These are phyloP conservation scores for Leptographium flavum DNA, from an alignment of 2,329 filamentous ascomycete genomes.

Conservation along the genomic window DNA sequence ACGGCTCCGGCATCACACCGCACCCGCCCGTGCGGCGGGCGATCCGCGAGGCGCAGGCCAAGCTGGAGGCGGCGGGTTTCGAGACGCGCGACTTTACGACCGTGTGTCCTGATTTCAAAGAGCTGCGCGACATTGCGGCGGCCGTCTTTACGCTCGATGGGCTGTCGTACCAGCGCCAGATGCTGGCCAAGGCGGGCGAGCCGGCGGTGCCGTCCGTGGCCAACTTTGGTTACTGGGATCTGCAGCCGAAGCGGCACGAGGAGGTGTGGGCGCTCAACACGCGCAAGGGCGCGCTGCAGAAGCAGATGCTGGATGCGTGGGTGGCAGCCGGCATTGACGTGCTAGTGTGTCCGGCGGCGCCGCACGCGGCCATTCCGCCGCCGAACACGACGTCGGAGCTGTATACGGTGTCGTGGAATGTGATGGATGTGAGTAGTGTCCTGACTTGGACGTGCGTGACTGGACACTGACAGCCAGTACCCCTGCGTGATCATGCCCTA, in stretches of 20 bases:
- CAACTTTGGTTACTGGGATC: constrained; percentile 10
- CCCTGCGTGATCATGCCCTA: constrained; percentile 9
- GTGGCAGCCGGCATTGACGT: constrained; percentile 8
- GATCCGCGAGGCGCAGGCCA: constrained; percentile 4
- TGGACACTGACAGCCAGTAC: neutral
- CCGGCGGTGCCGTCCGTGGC: constrained; percentile 7
- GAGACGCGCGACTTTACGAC: constrained; percentile 9
- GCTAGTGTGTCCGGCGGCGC: constrained; percentile 7
- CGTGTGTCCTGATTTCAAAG: constrained; percentile 9
- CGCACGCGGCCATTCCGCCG: constrained; percentile 6
- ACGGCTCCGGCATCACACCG: constrained; percentile 5
- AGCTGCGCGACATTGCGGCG: constrained; percentile 7
- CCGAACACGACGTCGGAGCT: constrained; percentile 6
- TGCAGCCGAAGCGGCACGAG: constrained; percentile 7
- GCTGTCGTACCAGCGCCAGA: constrained; percentile 8
- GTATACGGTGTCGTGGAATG: constrained; percentile 10
- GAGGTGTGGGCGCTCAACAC: constrained; percentile 9
- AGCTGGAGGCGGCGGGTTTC: constrained; percentile 6
- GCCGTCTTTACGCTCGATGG: constrained; percentile 8
- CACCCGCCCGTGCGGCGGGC: constrained; percentile 7
- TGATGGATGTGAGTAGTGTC: constrained; percentile 7
- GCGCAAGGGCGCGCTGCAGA: constrained; percentile 7
- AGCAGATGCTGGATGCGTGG: constrained; percentile 11
- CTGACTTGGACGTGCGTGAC: neutral
- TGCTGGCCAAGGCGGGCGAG: constrained; percentile 8